A percentile compares a stretch with the other conserved stretches of the same genome.
Conservation (phyloP, 2,329 filamentous ascomycete genomes). For the Decorospora gaudefroyi region DNA sequence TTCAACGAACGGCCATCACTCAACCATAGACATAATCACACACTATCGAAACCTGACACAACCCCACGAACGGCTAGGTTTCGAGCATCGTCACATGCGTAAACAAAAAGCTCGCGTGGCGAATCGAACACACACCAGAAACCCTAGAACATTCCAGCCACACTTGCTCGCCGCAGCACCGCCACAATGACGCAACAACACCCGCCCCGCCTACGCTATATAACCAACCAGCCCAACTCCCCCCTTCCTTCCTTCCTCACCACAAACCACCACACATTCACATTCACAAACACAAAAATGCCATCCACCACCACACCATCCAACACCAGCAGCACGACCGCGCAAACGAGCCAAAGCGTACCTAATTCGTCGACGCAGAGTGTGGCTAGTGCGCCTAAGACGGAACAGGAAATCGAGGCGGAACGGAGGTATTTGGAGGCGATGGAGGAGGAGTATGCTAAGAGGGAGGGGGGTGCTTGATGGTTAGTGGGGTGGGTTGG, state of each 20-base stretch:
- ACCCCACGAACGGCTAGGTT: no score
- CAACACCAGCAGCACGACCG: conserved; percentile 18
- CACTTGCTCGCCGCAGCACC: conserved; percentile 31
- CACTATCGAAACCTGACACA: no score
- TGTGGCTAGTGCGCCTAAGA: conserved; percentile 37
- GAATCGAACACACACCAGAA: no score
- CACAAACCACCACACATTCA: conserved; percentile 1
- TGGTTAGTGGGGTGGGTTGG: neutral
- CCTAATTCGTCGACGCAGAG: conserved; percentile 31
- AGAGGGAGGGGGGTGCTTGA: conserved; percentile 47
- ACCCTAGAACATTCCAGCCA: conserved; percentile 30
- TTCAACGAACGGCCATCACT: no score
- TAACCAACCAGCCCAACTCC: neutral
- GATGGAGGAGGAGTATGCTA: conserved; percentile 50
- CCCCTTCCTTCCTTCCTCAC: neutral
- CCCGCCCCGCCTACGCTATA: neutral
- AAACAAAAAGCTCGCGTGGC: conserved; percentile 12
- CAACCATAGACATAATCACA: no score
- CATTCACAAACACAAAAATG: conserved; percentile 20
- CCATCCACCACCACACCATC: conserved; percentile 26
- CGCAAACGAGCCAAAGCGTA: conserved; percentile 33
- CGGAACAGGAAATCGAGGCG: conserved; percentile 40
- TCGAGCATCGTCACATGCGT: conserved; percentile 3
- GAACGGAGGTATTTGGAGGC: conserved; percentile 46
- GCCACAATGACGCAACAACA: conserved; percentile 35